Evolutionary conservation across 2,329 filamentous ascomycete genomes (phyloP), one percentile per base, ranked within the genome.

Genomic region (Phialemoniopsis sp.): DNA sequence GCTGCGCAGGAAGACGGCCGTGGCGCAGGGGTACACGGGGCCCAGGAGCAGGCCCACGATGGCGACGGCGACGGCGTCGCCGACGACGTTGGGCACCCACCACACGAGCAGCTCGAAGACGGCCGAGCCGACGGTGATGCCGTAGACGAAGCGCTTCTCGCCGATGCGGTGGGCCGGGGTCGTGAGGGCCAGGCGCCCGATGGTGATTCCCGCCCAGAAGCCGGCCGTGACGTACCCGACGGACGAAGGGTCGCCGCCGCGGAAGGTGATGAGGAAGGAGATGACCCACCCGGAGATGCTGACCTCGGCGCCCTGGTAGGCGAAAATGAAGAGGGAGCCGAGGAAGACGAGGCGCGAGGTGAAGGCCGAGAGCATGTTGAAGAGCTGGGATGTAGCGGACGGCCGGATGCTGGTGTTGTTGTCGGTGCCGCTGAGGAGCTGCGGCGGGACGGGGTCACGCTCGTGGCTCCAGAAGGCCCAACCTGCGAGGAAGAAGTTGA

Each of bases 241-340:
- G 4, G 73, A 70, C 0, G 74, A 68, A 7, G 86, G 85, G 49
- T 85, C 72, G 13, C 86, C 87, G 41, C 80, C 67, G 29, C 87
- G 81, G 46, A 80, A 76, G 36, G 76, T 74, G 59, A 93, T 89
- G 30, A 94, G 67, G 65, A 90, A 94, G 3, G 85, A 89, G 45
- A 91, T 89, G 36, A 91, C 83, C 89, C 88, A 94, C 38, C 88
- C 87, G 0, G 84, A 87, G 47, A 91, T 87, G 13, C 82, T 82
- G 13, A 94, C 87, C 61, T 94, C 88, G 29, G 85, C 84, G 28
- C 87, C 88, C 60, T 93, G 87, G 59, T 95, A 94, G 18, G 82
- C 79, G 58, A 94, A 93, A 58, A 93, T 86, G 67, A 93, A 93
- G 9, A 88, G 59, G 0, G 87, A 83, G 4, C 87, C 86, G 0